Base-by-base conservation (phyloP, 1,284 basidiomycete genomes). In the Porodaedalea pini region DNA sequence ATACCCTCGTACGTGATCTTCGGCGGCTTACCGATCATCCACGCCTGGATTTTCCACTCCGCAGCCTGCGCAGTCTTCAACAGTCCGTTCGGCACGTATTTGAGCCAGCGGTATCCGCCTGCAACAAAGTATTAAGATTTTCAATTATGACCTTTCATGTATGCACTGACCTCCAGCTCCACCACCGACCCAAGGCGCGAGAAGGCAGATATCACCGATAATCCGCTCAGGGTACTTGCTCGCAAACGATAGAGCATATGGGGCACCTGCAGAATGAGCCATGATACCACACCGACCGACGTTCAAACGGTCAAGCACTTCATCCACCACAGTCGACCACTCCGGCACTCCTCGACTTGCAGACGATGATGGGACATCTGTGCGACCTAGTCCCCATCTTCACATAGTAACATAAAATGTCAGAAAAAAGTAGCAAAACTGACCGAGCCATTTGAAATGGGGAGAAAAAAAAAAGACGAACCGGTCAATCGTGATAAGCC, bases 161-260 rank as follows among this genome's bases (percentile, higher is more conserved):
- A 49, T 21, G 19, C 5, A 53, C 89, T 69, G 68, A 93, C 94
- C 87, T 65, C 81, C 88, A 69, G 95, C 94, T 47, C 86, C 86
- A 37, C 90, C 85, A 23, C 90, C 89, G 17, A 98, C 93, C 96
- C 96, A 99, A n/a, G 96, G 96, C 0, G 95, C 93, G 17, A 99
- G 77, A 37, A 99, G 73, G 68, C 94, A 93, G 2, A 98, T 75
- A 58, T 92, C 88, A 11, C 96, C 96, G 23, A 79, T 77, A 52
- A 99, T 81, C 21, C 92, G 85, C 10, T 86, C 78, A 1, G 85
- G 85, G 37, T 83, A 76, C 60, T 82, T 82, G 65, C 89, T 84
- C 8, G 90, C 91, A 50, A 92, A 88, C 0, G 94, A 93, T 53
- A 97, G 77, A 0, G 95, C 94, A 69, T 97, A 98, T 0, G 96